These are phyloP conservation scores for Funneliformis geosporum DNA, from an alignment of 192 early-diverging fungal genomes.

Conservation along the genomic window DNA sequence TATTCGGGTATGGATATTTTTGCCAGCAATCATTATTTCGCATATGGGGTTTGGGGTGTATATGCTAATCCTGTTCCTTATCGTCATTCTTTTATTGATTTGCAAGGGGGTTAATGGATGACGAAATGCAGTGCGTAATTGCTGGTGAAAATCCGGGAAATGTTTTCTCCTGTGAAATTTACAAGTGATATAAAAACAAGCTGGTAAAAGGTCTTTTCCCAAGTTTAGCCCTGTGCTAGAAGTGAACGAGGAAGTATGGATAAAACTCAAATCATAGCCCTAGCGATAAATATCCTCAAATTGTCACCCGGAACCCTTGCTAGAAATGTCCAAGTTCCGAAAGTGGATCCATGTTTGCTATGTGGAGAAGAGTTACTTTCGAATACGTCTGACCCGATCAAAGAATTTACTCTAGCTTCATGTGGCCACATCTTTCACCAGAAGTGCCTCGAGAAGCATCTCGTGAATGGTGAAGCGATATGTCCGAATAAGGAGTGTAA, in stretches of 20 bases:
- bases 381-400: neutral
- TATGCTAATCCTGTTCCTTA: too few relatives aligned
- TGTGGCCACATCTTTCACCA: neutral
- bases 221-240: too few relatives aligned
- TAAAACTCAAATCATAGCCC: neutral
- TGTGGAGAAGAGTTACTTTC: neutral
- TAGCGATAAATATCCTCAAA: neutral
- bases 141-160: neutral
- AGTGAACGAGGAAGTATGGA: neutral
- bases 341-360: neutral
- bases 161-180: constrained; percentile 2
- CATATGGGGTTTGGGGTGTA: too few relatives aligned
- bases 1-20: too few relatives aligned
- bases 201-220: too few relatives aligned
- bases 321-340: neutral
- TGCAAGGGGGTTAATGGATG: too few relatives aligned
- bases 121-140: too few relatives aligned
- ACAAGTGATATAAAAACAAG: constrained; percentile 22
- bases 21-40: too few relatives aligned
- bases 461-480: neutral
- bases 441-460: constrained; percentile 2
- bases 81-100: too few relatives aligned
- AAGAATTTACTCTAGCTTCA: neutral
- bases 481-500: neutral
- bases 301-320: neutral